These are phyloP conservation scores for Hypomyces rosellus DNA, from an alignment of 2,329 filamentous ascomycete genomes.

Conservation along the genomic window DNA sequence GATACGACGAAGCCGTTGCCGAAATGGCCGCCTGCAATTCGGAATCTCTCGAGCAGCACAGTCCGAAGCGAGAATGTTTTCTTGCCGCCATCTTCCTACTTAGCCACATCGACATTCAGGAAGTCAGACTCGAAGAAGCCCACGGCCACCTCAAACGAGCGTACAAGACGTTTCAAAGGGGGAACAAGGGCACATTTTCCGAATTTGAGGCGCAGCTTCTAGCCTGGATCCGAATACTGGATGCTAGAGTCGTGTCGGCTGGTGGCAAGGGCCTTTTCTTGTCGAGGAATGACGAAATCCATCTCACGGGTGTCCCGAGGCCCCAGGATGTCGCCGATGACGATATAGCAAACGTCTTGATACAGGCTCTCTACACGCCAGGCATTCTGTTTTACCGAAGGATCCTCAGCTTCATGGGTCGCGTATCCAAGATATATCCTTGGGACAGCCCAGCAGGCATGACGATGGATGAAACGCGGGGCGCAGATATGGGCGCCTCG, in stretches of 20 bases:
- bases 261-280: constrained; percentile 51
- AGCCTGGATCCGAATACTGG: constrained; percentile 49
- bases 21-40: constrained; percentile 25
- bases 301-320: constrained; percentile 32
- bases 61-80: constrained; percentile 32
- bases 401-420: constrained; percentile 51
- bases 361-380: constrained; percentile 49
- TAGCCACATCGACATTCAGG: constrained; percentile 46
- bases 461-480: constrained; percentile 43
- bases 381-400: constrained; percentile 53
- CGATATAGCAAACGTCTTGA: constrained; percentile 45
- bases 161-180: constrained; percentile 39
- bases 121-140: constrained; percentile 37
- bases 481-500: constrained; percentile 46
- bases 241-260: constrained; percentile 49
- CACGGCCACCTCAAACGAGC: constrained; percentile 45
- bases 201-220: constrained; percentile 41
- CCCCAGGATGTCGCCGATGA: constrained; percentile 19
- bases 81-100: constrained; percentile 48
- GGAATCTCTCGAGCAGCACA: constrained; percentile 22
- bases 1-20: constrained; percentile 31
- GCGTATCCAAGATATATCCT: constrained; percentile 50
- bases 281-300: constrained; percentile 38
- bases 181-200: constrained; percentile 30
- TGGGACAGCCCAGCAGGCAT: constrained; percentile 51